Percentiles rank a stretch among this genome's conserved stretches.
These are phyloP conservation scores for Scalesia atractyloides DNA, from an alignment of 129 eudicot species.

Conservation along the genomic window DNA sequence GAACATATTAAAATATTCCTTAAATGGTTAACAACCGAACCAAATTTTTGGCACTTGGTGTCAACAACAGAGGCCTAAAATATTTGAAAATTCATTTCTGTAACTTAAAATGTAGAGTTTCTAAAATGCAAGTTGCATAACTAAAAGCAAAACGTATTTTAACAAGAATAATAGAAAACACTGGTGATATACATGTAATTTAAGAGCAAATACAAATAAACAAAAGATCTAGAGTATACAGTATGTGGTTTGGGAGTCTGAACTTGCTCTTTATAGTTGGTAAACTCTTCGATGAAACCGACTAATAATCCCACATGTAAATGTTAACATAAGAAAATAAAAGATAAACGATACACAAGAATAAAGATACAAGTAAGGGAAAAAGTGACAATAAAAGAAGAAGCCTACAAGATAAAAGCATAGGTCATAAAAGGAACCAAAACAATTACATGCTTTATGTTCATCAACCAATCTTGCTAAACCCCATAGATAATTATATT, in stretches of 20 bases:
- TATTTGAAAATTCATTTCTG: not conserved
- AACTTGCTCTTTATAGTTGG: too few relatives aligned
- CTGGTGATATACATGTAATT: not conserved
- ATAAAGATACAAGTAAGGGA: not conserved
- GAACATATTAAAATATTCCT: too few relatives aligned
- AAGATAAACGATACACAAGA: not conserved
- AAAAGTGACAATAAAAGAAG: not conserved
- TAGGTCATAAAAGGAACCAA: not conserved
- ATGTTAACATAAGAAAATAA: not conserved
- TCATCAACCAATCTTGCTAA: not conserved
- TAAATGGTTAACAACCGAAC: too few relatives aligned
- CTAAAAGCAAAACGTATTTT: not conserved
- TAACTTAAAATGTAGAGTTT: not conserved
- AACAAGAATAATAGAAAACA: not conserved
- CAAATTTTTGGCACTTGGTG: too few relatives aligned
- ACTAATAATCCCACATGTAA: not conserved
- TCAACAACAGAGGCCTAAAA: too few relatives aligned
- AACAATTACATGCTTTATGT: not conserved
- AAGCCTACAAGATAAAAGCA: not conserved
- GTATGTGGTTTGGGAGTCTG: too few relatives aligned
- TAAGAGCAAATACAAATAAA: not conserved
- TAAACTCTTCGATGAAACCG: too few relatives aligned
- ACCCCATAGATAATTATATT: not conserved
- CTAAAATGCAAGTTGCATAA: not conserved
- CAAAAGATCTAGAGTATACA: not conserved